These are phyloP conservation scores for Sclerotinia sclerotiorum DNA, from an alignment of 2,329 filamentous ascomycete species.

Conservation along the genomic window DNA sequence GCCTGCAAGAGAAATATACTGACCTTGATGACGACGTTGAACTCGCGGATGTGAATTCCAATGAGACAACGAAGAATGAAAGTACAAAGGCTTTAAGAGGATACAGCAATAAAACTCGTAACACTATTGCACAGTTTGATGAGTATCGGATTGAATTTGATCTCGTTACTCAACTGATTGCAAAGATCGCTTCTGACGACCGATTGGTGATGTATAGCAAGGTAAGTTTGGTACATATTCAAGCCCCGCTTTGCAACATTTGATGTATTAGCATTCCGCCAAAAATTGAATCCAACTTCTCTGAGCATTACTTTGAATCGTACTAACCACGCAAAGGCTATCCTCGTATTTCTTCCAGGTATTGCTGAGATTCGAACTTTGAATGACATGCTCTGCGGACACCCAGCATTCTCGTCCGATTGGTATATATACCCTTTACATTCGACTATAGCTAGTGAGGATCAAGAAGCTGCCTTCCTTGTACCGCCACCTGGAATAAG, in stretches of 20 bases:
- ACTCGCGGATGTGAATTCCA: constrained; percentile 51
- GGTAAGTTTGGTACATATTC: constrained; percentile 8
- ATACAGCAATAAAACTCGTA: constrained; percentile 75
- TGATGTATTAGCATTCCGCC: not conserved
- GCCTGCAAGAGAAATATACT: constrained; percentile 49
- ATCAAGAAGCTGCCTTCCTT: constrained; percentile 90
- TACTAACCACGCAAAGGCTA: constrained; percentile 54
- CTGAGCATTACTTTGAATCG: not conserved
- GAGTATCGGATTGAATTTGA: constrained; percentile 92
- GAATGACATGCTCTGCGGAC: constrained; percentile 79
- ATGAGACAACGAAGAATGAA: constrained; percentile 48
- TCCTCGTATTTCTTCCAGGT: constrained; percentile 92
- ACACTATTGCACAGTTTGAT: constrained; percentile 74
- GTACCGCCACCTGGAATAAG: constrained; percentile 77
- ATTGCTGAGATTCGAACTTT: constrained; percentile 88
- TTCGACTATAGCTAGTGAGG: constrained; percentile 91
- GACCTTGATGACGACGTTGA: constrained; percentile 62
- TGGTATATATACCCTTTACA: constrained; percentile 92
- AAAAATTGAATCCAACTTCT: not conserved
- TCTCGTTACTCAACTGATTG: constrained; percentile 76
- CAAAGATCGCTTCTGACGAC: constrained; percentile 69
- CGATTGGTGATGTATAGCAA: constrained; percentile 70
- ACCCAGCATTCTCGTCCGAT: constrained; percentile 69
- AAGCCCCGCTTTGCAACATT: not conserved
- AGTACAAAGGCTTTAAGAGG: constrained; percentile 64